These are phyloP conservation scores for Bipolaris cookei DNA, from an alignment of 2,329 filamentous ascomycete genomes.

Conservation along the genomic window DNA sequence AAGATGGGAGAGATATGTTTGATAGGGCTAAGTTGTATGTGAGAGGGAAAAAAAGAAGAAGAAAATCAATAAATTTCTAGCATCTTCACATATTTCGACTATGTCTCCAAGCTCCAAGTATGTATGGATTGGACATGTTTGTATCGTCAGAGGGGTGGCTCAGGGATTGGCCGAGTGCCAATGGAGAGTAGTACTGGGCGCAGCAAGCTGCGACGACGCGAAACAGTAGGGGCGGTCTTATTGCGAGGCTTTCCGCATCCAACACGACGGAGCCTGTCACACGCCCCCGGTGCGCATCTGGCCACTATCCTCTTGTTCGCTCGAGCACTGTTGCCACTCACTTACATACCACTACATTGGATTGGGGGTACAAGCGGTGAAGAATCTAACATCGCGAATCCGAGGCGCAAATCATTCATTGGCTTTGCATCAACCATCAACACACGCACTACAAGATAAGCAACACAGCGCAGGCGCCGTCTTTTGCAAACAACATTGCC, in stretches of 20 bases:
- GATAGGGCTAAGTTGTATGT: too few species aligned
- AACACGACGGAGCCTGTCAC: neutral
- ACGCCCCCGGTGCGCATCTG: neutral
- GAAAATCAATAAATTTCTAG: too few species aligned
- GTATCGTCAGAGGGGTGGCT: neutral
- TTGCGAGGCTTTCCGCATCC: conserved; percentile 6
- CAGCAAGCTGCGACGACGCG: conserved; percentile 9
- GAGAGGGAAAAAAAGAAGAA: too few species aligned
- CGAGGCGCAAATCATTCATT: neutral
- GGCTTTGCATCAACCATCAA: neutral
- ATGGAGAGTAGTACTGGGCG: conserved; percentile 9
- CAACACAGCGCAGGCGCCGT: neutral
- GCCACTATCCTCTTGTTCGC: neutral
- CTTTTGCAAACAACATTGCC: neutral
- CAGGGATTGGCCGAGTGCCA: conserved; percentile 4
- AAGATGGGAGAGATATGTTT: too few species aligned
- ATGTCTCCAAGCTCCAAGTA: too few species aligned
- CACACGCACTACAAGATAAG: neutral
- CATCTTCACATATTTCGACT: too few species aligned
- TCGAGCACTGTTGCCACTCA: neutral
- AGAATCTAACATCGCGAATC: neutral
- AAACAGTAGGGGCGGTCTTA: conserved; percentile 8
- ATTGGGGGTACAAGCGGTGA: neutral
- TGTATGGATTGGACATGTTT: neutral
- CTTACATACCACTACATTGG: neutral